Evolutionary conservation across 257 asterid genomes (phyloP).

Genomic region (Marsdenia floribunda): DNA sequence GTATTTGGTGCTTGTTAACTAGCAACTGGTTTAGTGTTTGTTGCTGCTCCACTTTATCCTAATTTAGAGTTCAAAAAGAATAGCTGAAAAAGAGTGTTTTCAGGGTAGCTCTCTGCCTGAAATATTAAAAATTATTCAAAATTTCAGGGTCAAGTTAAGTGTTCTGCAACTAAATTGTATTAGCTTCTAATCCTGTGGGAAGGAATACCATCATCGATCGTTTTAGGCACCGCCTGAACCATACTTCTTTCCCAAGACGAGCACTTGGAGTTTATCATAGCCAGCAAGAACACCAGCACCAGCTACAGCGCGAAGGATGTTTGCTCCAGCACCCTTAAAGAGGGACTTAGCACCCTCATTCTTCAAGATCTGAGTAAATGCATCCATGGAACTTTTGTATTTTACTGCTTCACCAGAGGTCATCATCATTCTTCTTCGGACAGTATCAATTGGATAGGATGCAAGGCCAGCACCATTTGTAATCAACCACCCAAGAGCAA

Average conservation of each 20-base stretch:
- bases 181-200: background rate
- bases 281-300: constrained; percentile 48
- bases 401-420: constrained; percentile 48
- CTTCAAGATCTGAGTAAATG: constrained; percentile 37
- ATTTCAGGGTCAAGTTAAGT: constrained; percentile 2
- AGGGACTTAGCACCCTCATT: constrained; percentile 40
- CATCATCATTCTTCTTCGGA: constrained; percentile 49
- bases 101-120: background rate
- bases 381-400: constrained; percentile 38
- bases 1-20: background rate
- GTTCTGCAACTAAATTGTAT: background rate
- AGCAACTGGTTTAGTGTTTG: constrained; percentile 14
- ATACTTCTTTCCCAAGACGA: constrained; percentile 38
- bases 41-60: constrained; percentile 1
- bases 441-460: constrained; percentile 40
- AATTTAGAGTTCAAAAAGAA: background rate
- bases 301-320: constrained; percentile 38
- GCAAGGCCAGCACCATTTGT: constrained; percentile 46
- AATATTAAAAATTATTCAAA: constrained; percentile 12
- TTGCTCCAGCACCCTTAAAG: constrained; percentile 47
- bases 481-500: constrained; percentile 38
- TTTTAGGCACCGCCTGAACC: constrained; percentile 38
- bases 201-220: background rate
- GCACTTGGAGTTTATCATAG: constrained; percentile 33
- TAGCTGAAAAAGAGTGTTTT: background rate